Conservation (phyloP, 768 basidiomycete species). For the Chiua virens region DNA sequence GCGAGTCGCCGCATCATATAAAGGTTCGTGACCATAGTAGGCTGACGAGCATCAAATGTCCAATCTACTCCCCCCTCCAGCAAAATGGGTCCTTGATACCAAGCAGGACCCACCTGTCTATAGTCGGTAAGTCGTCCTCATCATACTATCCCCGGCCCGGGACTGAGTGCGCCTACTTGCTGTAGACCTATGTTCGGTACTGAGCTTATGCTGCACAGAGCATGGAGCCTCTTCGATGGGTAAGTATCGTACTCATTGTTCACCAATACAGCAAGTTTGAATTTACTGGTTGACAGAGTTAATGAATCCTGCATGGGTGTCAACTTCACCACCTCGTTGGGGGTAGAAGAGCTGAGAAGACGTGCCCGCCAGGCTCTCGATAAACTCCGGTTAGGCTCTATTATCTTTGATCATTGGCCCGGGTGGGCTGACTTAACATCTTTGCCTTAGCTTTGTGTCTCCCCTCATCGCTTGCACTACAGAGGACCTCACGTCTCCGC, state of each 20-base stretch:
- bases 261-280: too few species aligned
- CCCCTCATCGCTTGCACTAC: conserved; percentile 17
- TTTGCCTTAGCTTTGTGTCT: conserved; percentile 13
- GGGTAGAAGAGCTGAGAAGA: conserved; percentile 3
- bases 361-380: conserved; percentile 15
- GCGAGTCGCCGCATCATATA: too few species aligned
- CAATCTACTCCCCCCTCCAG: not conserved
- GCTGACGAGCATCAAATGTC: not conserved
- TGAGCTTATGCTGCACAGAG: conserved; percentile 12
- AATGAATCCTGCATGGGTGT: conserved; percentile 18
- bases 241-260: conserved; percentile 1
- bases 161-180: not conserved
- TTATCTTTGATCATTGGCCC: too few species aligned
- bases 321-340: conserved; percentile 14
- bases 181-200: conserved; percentile 17
- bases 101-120: conserved; percentile 9
- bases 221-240: conserved; percentile 15
- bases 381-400: conserved; percentile 17
- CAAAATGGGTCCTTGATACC: conserved; percentile 10
- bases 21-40: too few species aligned
- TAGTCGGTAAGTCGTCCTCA: conserved; percentile 7
- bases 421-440: too few species aligned
- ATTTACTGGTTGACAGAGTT: conserved; percentile 6
- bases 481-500: conserved; percentile 12
- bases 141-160: too few species aligned